These are phyloP conservation scores for Arthrinium puccinioides DNA, from an alignment of 2,329 filamentous ascomycete species.

Conservation along the genomic window DNA sequence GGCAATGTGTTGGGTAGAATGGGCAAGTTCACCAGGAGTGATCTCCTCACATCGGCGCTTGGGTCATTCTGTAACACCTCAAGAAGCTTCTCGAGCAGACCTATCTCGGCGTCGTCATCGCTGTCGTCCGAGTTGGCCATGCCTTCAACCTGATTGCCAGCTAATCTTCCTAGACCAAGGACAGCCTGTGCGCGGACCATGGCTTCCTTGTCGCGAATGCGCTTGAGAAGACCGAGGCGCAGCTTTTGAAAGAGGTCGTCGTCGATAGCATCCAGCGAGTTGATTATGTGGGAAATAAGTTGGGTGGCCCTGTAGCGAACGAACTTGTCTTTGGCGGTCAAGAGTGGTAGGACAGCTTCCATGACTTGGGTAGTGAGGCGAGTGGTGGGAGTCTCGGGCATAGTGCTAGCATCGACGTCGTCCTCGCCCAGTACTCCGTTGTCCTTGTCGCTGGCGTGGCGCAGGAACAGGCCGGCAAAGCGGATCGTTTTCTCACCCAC, in stretches of 20 bases:
- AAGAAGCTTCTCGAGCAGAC: conserved; percentile 74
- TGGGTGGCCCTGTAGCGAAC: conserved; percentile 87
- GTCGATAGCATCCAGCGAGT: conserved; percentile 85
- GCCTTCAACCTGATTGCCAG: conserved; percentile 68
- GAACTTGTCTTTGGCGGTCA: conserved; percentile 84
- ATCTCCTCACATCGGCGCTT: conserved; percentile 84
- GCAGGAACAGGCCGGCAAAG: conserved; percentile 83
- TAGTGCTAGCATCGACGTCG: conserved; percentile 60
- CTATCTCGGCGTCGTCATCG: conserved; percentile 59
- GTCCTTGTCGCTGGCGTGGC: conserved; percentile 63
- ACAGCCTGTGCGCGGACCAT: conserved; percentile 90
- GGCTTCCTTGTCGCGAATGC: conserved; percentile 89
- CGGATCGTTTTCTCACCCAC: conserved; percentile 80
- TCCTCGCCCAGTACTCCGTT: conserved; percentile 59
- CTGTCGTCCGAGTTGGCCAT: conserved; percentile 64
- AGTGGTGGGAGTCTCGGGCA: conserved; percentile 77
- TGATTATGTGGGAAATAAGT: conserved; percentile 83
- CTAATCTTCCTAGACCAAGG: conserved; percentile 77
- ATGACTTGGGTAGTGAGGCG: conserved; percentile 72
- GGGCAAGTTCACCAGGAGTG: conserved; percentile 84
- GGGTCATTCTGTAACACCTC: conserved; percentile 90
- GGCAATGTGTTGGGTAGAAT: conserved; percentile 76
- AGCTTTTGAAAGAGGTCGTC: conserved; percentile 84
- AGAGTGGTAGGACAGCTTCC: conserved; percentile 64
- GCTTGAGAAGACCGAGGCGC: conserved; percentile 69